A percentile compares a stretch with the other conserved stretches of the same genome.
phyloP scores from a whole-genome alignment of 2,329 filamentous ascomycete genomes.

The Trichoderma sp. region DNA sequence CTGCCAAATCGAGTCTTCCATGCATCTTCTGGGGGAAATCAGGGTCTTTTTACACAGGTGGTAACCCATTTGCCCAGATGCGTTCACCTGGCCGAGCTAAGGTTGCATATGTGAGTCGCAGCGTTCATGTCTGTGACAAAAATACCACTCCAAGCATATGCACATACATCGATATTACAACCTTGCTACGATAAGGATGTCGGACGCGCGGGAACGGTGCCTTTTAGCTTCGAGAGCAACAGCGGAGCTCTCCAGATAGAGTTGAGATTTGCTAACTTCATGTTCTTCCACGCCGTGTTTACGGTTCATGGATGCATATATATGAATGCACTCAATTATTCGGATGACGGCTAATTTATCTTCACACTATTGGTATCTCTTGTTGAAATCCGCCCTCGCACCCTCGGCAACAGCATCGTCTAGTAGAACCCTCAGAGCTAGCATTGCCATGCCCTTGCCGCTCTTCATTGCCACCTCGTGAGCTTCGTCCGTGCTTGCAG shows the following conservation, averaged over 20 bases:
- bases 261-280: background rate
- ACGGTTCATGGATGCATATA: background rate
- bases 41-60: background rate
- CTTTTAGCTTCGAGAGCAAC: background rate
- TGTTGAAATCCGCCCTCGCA: conserved; percentile 24
- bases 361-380: background rate
- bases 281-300: too few species aligned
- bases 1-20: background rate
- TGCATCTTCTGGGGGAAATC: background rate
- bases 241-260: background rate
- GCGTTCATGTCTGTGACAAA: background rate
- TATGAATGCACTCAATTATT: too few species aligned
- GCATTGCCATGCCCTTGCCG: conserved; percentile 43
- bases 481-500: conserved; percentile 39
- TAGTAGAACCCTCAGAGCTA: conserved; percentile 33
- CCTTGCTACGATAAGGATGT: background rate
- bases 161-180: background rate
- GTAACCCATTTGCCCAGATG: background rate
- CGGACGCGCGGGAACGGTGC: background rate
- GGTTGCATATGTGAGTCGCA: background rate
- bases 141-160: background rate
- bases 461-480: conserved; percentile 42
- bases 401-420: conserved; percentile 24
- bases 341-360: background rate
- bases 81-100: background rate